Evolutionary conservation across 2,329 filamentous ascomycete species (phyloP), one percentile per base, ranked within the genome.

Genomic region (Claviceps maximensis): DNA sequence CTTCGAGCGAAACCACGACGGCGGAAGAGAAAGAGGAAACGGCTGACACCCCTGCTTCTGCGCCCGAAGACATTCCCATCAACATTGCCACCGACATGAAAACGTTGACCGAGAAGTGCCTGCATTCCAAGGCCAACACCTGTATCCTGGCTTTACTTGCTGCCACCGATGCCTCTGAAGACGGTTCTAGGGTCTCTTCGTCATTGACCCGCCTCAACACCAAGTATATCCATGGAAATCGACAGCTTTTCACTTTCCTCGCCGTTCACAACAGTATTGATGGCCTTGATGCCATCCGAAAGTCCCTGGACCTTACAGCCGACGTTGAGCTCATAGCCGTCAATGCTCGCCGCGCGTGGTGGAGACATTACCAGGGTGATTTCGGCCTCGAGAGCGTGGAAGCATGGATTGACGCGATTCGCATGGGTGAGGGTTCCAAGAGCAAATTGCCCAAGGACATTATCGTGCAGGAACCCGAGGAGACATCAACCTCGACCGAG

Each of bases 301-400:
- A 63, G 40, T 58, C 61, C 3, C 78, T 96, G 19, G 77, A 74
- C 1, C 74, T 96, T 23, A 67, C 69, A 1, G 71, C 73, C 1
- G 71, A 80, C 7, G 72, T 89, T 17, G 83, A 90, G 63, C 70
- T 97, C 46, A 74, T 97, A 52, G 89, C 89, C 17, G 67, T 95
- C 55, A 96, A 96, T 67, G 86, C 80, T 33, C 89, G 90, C 62
- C 82, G 89, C 52, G 78, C 79, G 44, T 98, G 93, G 93, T 94
- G 84, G 80, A 84, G 86, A 61, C 79, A 78, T 54, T 93, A 87
- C 66, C 71, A 79, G 48, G 80, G 77, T 2, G 71, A 78, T 45
- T 82, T 82, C 46, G 79, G 78, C 52, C 64, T 75, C 25, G 73
- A 78, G 52, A 78, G 76, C 27, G 72, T 98, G 31, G 88, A 95